Conservation (phyloP, 208 protist species). For the Trypanosoma avium region DNA sequence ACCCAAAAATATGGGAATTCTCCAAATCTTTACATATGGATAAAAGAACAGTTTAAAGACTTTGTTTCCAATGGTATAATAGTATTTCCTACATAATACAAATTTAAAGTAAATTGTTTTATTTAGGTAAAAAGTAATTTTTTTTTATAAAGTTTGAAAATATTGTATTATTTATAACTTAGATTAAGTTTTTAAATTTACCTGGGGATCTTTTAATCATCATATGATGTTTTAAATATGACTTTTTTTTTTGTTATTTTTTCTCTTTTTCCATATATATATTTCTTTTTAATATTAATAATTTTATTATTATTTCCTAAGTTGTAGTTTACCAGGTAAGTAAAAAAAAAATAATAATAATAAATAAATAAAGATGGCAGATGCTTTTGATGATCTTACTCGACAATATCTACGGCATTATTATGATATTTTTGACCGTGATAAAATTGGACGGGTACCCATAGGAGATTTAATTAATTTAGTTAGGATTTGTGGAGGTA, state of each 20-base stretch:
- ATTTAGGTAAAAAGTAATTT: too few species aligned
- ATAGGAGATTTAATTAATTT: conserved; percentile 51
- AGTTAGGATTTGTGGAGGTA: conserved; percentile 71
- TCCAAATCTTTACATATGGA: conserved; percentile 20
- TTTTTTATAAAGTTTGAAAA: too few species aligned
- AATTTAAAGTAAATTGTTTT: too few species aligned
- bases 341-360: background rate
- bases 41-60: conserved; percentile 11
- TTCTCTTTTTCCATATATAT: conserved; percentile 24
- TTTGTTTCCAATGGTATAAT: conserved; percentile 16
- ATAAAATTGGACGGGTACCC: conserved; percentile 77
- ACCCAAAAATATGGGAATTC: conserved; percentile 6
- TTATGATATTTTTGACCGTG: conserved; percentile 77
- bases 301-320: conserved; percentile 20
- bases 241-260: conserved; percentile 24
- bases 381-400: conserved; percentile 39
- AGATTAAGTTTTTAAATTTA: background rate
- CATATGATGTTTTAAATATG: background rate
- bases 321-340: background rate
- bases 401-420: conserved; percentile 58
- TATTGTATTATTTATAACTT: background rate
- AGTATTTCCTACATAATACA: background rate
- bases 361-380: conserved; percentile 19
- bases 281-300: conserved; percentile 7
- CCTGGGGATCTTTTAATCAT: background rate